These are phyloP conservation scores for Syzygium jambos DNA, from an alignment of 345 rosid species.

Conservation along the genomic window DNA sequence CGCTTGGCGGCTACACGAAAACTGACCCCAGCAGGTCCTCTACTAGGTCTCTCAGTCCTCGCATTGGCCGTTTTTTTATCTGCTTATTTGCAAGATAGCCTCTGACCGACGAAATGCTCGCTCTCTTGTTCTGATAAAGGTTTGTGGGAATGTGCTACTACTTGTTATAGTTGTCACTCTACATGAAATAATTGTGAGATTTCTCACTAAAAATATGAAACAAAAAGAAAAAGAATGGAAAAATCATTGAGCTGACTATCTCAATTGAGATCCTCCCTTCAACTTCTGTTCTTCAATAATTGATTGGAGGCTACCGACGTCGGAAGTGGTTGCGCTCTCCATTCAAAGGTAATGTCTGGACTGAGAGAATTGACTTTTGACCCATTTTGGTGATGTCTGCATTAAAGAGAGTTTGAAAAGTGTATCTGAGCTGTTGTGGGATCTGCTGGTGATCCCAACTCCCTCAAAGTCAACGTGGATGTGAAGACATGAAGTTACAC, in stretches of 20 bases:
- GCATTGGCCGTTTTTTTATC: conserved; percentile 48
- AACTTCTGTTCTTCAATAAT: not conserved
- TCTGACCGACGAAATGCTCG: conserved; percentile 2
- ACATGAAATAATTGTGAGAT: not conserved
- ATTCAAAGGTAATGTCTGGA: not conserved
- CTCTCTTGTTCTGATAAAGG: not conserved
- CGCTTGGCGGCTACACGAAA: conserved; percentile 63
- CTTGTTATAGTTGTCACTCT: not conserved
- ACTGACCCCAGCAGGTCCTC: conserved; percentile 54
- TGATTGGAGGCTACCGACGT: not conserved
- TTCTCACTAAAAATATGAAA: not conserved
- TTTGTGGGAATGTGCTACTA: not conserved
- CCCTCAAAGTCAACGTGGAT: not conserved
- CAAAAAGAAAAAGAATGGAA: not conserved
- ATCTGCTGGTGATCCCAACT: not conserved
- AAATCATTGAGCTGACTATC: not conserved
- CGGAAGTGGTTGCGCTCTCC: not conserved
- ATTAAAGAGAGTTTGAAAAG: not conserved
- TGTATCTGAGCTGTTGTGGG: not conserved
- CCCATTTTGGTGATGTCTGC: not conserved
- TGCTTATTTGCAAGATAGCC: conserved; percentile 40
- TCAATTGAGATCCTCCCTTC: not conserved
- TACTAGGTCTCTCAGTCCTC: conserved; percentile 51
- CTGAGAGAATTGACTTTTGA: not conserved
- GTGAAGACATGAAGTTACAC: not conserved